phyloP scores from a whole-genome alignment of 2,329 filamentous ascomycete genomes.

The Arthroderma uncinatum region DNA sequence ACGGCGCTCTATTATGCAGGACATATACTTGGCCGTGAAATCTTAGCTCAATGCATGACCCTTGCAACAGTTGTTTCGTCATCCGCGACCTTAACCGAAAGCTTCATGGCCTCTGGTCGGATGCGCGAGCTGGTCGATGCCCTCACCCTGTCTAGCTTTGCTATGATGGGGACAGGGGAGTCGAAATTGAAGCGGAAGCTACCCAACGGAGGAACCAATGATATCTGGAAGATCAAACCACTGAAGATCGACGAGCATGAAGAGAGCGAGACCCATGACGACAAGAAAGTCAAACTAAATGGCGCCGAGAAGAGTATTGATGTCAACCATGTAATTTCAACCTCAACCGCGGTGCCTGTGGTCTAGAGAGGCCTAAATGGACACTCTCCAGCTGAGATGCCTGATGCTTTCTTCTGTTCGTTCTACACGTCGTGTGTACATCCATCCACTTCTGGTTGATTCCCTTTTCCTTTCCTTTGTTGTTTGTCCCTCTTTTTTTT shows the following conservation, averaged over 20 bases:
- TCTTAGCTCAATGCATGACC: slow-evolving; percentile 76
- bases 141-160: slow-evolving; percentile 67
- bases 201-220: slow-evolving; percentile 20
- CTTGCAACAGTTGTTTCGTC: slow-evolving; percentile 67
- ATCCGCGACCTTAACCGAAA: slow-evolving; percentile 52
- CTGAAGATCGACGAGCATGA: slow-evolving; percentile 10
- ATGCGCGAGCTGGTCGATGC: slow-evolving; percentile 66
- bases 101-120: slow-evolving; percentile 53
- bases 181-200: slow-evolving; percentile 31
- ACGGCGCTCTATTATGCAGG: slow-evolving; percentile 70
- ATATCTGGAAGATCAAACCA: slow-evolving; percentile 21
- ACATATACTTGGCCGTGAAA: slow-evolving; percentile 60
- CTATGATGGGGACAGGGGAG: slow-evolving; percentile 36
- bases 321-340: neutral
- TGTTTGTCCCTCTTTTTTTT: neutral
- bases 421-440: neutral
- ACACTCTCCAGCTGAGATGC: neutral
- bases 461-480: slow-evolving; percentile 2
- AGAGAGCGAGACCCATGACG: neutral
- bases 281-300: neutral
- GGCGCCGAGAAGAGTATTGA: neutral
- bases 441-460: neutral
- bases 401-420: neutral
- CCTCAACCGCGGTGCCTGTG: neutral
- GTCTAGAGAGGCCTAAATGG: neutral